These are phyloP conservation scores for Thelephora terrestris DNA, from an alignment of 1,284 basidiomycete genomes.

Conservation along the genomic window DNA sequence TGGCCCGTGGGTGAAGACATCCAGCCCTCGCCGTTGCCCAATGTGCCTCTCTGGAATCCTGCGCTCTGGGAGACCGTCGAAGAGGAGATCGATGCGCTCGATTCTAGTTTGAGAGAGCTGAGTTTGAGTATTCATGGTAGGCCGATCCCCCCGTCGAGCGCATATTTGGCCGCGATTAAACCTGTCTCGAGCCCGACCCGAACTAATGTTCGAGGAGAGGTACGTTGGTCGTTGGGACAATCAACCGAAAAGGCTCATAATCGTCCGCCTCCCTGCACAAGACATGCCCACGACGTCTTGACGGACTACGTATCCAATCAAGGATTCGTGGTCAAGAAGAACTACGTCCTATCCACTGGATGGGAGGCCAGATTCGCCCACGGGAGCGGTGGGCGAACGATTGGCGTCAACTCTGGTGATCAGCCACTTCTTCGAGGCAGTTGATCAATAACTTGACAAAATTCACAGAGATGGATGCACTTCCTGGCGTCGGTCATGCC, in stretches of 20 bases:
- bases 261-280: conserved; percentile 9
- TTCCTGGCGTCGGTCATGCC: conserved; percentile 51
- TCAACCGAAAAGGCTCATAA: background rate
- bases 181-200: conserved; percentile 40
- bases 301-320: conserved; percentile 43
- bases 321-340: conserved; percentile 47
- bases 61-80: conserved; percentile 44
- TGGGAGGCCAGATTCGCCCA: conserved; percentile 60
- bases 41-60: conserved; percentile 14
- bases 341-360: conserved; percentile 61
- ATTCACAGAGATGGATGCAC: conserved; percentile 39
- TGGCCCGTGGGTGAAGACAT: background rate
- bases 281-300: conserved; percentile 37
- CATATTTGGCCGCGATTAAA: background rate
- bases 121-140: conserved; percentile 61
- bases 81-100: conserved; percentile 39
- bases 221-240: conserved; percentile 19
- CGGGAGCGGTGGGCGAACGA: conserved; percentile 42
- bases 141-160: background rate
- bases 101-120: conserved; percentile 40
- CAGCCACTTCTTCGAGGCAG: conserved; percentile 6
- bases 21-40: background rate
- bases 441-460: background rate
- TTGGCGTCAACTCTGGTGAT: conserved; percentile 49
- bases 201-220: conserved; percentile 47